Evolutionary conservation across 2,329 filamentous ascomycete genomes (phyloP).

Genomic region (Zymoseptoria passerinii): DNA sequence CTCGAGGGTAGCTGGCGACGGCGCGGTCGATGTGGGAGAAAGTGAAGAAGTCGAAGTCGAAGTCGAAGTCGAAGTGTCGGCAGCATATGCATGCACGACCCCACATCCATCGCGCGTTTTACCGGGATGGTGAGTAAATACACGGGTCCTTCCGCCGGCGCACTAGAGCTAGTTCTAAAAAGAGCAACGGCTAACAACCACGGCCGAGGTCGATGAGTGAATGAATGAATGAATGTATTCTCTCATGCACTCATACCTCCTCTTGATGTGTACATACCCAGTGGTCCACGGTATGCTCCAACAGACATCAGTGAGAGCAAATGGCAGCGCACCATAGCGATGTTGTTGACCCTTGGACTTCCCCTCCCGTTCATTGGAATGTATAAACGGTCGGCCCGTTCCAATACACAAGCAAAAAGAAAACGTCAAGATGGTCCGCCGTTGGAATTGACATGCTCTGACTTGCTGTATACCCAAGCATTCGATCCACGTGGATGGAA

Average conservation of each 20-base stretch:
- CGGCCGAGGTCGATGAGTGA: too few relatives aligned
- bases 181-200: too few relatives aligned
- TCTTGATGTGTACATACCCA: too few relatives aligned
- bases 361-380: neutral
- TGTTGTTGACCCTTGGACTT: neutral
- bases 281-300: too few relatives aligned
- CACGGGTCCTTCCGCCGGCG: too few relatives aligned
- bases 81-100: neutral
- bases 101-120: neutral
- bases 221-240: too few relatives aligned
- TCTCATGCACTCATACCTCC: too few relatives aligned
- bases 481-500: neutral
- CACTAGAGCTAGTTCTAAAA: too few relatives aligned
- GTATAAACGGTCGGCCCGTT: neutral
- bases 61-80: too few relatives aligned
- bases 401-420: neutral
- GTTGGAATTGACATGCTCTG: neutral
- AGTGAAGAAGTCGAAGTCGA: neutral
- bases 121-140: too few relatives aligned
- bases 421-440: neutral
- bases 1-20: neutral
- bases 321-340: too few relatives aligned
- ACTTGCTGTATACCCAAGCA: neutral
- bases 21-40: neutral
- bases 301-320: too few relatives aligned